These are phyloP conservation scores for Chrysoporthe austroafricana DNA, from an alignment of 2,329 filamentous ascomycete species.

Conservation along the genomic window DNA sequence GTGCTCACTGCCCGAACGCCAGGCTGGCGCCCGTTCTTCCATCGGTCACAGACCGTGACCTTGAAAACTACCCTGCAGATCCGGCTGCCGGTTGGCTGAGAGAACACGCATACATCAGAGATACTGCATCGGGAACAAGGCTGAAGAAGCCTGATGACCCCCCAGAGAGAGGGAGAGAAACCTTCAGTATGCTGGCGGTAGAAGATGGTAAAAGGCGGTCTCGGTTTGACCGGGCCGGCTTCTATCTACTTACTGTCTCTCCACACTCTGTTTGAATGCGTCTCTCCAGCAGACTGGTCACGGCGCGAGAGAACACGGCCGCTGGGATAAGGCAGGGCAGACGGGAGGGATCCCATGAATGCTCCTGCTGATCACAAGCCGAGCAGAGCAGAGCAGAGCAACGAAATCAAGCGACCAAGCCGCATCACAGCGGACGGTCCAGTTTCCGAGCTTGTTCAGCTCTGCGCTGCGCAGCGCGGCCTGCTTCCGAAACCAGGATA, in stretches of 20 bases:
- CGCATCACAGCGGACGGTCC: background rate
- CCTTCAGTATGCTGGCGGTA: conserved; percentile 7
- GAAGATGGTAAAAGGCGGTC: conserved; percentile 7
- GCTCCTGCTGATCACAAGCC: conserved; percentile 4
- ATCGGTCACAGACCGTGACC: conserved; percentile 20
- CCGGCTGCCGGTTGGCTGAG: conserved; percentile 21
- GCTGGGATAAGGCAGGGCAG: conserved; percentile 2
- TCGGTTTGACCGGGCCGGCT: conserved; percentile 11
- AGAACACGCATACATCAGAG: conserved; percentile 13
- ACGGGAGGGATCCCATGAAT: background rate
- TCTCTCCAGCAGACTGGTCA: conserved; percentile 6
- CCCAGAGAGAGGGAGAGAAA: background rate
- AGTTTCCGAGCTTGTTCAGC: background rate
- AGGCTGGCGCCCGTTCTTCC: conserved; percentile 12
- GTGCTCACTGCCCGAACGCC: conserved; percentile 19
- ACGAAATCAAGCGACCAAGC: conserved; percentile 3
- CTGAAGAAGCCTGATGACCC: conserved; percentile 7
- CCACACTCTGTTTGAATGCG: conserved; percentile 9
- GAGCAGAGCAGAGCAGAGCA: conserved; percentile 4
- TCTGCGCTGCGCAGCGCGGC: background rate
- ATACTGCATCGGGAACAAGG: conserved; percentile 17
- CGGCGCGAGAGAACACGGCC: background rate
- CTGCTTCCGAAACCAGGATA: background rate
- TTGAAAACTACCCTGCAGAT: conserved; percentile 23
- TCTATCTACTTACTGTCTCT: conserved; percentile 7